phyloP scores from a whole-genome alignment of 2,329 filamentous ascomycete genomes.

The Venturia pyrina region DNA sequence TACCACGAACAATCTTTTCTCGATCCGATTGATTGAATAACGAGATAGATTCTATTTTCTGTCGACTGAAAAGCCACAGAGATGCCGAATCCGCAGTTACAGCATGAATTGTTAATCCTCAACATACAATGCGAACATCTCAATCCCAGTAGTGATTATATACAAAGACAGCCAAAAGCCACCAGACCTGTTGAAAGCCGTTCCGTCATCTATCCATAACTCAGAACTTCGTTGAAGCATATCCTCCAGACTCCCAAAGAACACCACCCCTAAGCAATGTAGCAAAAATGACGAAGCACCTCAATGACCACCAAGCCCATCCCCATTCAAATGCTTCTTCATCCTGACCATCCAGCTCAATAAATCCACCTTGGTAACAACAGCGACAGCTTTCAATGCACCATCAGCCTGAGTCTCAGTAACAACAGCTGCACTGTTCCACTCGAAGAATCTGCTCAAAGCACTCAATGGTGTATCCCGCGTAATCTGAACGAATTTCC shows the following conservation, averaged over 20 bases:
- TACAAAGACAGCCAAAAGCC: neutral
- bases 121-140: neutral
- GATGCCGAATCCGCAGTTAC: no score
- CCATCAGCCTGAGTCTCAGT: conserved; percentile 60
- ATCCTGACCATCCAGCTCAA: conserved; percentile 82
- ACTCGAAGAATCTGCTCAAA: conserved; percentile 90
- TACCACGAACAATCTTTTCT: neutral
- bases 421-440: conserved; percentile 93
- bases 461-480: conserved; percentile 74
- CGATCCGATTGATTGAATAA: no score
- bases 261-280: neutral
- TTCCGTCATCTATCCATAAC: neutral
- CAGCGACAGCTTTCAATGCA: conserved; percentile 67
- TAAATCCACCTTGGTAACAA: conserved; percentile 95
- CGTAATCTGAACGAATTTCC: conserved; percentile 89
- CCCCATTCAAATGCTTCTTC: conserved; percentile 19
- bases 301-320: neutral
- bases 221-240: neutral
- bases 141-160: neutral
- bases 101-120: neutral
- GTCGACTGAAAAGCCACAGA: no score
- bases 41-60: no score
- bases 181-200: neutral
- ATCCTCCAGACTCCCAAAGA: neutral
- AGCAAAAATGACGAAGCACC: neutral